phyloP scores from a whole-genome alignment of 768 basidiomycete genomes.

The Rhizopogon sp. region DNA sequence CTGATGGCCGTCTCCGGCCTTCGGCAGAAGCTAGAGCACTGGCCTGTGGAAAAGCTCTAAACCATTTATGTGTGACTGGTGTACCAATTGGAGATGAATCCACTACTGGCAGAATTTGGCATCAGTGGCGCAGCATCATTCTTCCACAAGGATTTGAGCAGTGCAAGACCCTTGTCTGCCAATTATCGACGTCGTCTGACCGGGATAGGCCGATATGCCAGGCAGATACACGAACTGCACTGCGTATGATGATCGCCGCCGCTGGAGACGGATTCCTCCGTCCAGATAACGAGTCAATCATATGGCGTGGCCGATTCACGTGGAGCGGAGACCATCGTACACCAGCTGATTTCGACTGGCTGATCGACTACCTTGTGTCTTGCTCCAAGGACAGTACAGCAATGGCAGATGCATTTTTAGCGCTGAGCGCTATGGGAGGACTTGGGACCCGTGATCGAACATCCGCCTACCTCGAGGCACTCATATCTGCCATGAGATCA shows the following conservation, averaged over 20 bases:
- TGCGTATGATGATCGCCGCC: not conserved
- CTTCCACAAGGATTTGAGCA: not conserved
- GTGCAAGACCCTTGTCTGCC: not conserved
- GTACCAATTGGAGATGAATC: not conserved
- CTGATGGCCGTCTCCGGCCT: not conserved
- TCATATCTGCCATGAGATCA: not conserved
- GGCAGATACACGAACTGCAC: not conserved
- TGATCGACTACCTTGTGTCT: not conserved
- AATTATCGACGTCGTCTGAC: not conserved
- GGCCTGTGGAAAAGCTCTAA: not conserved
- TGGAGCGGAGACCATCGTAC: not conserved
- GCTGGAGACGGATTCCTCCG: not conserved
- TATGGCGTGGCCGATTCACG: not conserved
- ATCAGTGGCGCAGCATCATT: not conserved
- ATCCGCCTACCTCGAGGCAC: not conserved
- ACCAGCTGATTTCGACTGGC: not conserved
- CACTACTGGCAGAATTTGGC: not conserved
- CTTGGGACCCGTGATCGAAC: not conserved
- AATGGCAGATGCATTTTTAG: not conserved
- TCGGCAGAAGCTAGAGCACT: not conserved
- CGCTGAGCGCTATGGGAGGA: not conserved
- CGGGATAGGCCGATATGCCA: not conserved
- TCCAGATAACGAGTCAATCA: not conserved
- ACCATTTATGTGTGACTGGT: not conserved
- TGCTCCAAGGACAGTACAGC: not conserved